Conservation (phyloP, 306 rosid species). For the Ceratonia siliqua region DNA sequence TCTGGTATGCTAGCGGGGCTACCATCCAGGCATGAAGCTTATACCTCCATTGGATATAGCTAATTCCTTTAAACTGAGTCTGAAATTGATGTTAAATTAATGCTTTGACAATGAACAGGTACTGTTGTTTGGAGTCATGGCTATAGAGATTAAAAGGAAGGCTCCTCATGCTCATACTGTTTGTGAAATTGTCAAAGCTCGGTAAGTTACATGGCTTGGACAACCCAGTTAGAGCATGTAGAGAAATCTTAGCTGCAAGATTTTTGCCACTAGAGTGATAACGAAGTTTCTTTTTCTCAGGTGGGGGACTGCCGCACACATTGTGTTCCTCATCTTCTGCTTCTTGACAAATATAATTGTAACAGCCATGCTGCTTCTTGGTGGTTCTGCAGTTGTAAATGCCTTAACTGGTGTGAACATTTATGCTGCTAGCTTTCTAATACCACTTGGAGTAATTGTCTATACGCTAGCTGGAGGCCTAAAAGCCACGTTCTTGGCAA, state of each 20-base stretch:
- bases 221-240: neutral
- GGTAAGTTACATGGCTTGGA: slow-evolving; percentile 49
- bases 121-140: slow-evolving; percentile 86
- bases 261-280: slow-evolving; percentile 10
- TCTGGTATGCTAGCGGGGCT: slow-evolving; percentile 99
- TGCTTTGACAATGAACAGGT: slow-evolving; percentile 63
- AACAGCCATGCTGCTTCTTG: slow-evolving; percentile 93
- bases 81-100: too few species aligned
- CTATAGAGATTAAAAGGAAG: slow-evolving; percentile 95
- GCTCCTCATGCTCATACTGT: slow-evolving; percentile 96
- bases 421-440: slow-evolving; percentile 91
- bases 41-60: neutral
- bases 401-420: slow-evolving; percentile 93
- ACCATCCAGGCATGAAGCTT: slow-evolving; percentile 74
- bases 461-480: slow-evolving; percentile 93
- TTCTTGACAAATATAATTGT: slow-evolving; percentile 85
- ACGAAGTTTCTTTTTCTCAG: slow-evolving; percentile 47
- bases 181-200: slow-evolving; percentile 92
- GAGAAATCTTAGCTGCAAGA: neutral
- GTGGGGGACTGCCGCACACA: slow-evolving; percentile 86
- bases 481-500: slow-evolving; percentile 97
- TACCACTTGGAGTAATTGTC: slow-evolving; percentile 91
- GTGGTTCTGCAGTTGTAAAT: slow-evolving; percentile 93
- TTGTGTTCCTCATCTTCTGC: slow-evolving; percentile 85
- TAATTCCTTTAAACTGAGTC: slow-evolving; percentile 1